A percentile compares a stretch with the other conserved stretches of the same genome.
Conservation (phyloP, 768 basidiomycete genomes). For the Chalciporus chontae region DNA sequence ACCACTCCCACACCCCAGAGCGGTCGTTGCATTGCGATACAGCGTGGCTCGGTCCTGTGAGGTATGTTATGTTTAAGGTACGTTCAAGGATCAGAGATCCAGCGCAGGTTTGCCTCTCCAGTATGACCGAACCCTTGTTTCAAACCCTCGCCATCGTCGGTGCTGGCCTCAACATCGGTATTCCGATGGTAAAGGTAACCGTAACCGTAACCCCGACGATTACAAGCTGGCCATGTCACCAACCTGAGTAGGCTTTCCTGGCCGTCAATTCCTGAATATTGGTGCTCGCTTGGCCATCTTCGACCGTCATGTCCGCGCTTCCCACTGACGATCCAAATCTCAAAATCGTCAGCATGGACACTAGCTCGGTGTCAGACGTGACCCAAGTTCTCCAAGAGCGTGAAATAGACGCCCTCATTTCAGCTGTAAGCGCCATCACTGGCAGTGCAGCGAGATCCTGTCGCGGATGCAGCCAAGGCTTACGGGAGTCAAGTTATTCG, state of each 20-base stretch:
- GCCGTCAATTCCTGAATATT: conserved; percentile 5
- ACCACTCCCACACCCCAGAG: too few species aligned
- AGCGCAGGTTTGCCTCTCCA: too few species aligned
- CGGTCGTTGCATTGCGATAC: too few species aligned
- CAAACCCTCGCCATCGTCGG: conserved; percentile 9
- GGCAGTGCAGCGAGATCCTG: too few species aligned
- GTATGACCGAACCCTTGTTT: conserved; percentile 4
- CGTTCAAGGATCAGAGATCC: not conserved
- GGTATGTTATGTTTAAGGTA: too few species aligned
- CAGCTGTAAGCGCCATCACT: conserved; percentile 7
- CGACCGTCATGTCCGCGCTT: not conserved
- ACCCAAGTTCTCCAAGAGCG: conserved; percentile 8
- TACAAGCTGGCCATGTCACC: not conserved
- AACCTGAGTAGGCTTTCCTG: conserved; percentile 4
- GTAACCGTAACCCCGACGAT: too few species aligned
- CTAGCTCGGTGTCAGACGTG: conserved; percentile 3
- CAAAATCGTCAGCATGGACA: conserved; percentile 1
- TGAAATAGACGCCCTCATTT: conserved; percentile 20
- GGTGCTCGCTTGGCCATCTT: conserved; percentile 6
- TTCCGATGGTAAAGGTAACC: conserved; percentile 7
- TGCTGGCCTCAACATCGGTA: conserved; percentile 1
- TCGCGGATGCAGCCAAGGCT: too few species aligned
- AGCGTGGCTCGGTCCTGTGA: too few species aligned
- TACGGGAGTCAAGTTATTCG: too few species aligned
- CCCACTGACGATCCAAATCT: conserved; percentile 3